Percentiles rank a stretch among this genome's conserved stretches.
Evolutionary conservation across 441 rosid species (phyloP).

Genomic region (Erodium moschatum): DNA sequence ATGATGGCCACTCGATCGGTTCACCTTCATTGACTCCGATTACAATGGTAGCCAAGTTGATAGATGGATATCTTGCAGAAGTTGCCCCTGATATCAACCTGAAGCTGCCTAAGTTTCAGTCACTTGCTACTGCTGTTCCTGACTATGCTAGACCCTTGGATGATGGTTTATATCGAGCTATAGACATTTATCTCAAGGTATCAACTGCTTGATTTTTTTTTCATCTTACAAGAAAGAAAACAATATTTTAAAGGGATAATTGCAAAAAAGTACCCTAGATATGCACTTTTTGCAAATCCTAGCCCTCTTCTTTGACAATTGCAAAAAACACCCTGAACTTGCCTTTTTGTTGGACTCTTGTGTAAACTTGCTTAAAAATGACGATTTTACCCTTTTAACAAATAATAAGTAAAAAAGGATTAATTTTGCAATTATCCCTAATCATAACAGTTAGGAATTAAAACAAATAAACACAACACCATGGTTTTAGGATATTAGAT

Average conservation of each 20-base stretch:
- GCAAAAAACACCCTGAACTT: not conserved
- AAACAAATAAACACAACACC: not conserved
- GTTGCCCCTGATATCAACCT: constrained; percentile 89
- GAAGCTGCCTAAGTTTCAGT: constrained; percentile 85
- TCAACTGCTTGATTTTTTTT: not conserved
- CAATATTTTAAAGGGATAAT: too few species aligned
- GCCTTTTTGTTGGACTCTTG: too few species aligned
- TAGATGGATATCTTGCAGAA: constrained; percentile 93
- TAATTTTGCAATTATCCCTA: too few species aligned
- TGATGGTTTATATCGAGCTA: constrained; percentile 92
- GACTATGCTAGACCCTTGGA: constrained; percentile 80
- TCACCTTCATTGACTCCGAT: constrained; percentile 80
- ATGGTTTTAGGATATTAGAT: not conserved
- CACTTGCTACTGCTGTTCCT: constrained; percentile 83
- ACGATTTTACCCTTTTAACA: too few species aligned
- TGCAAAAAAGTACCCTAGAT: too few species aligned
- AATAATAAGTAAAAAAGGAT: too few species aligned
- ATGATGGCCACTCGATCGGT: constrained; percentile 68
- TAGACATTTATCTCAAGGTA: constrained; percentile 93
- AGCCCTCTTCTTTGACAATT: too few species aligned
- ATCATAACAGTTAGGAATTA: too few species aligned
- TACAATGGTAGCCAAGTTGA: constrained; percentile 76
- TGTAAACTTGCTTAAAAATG: too few species aligned
- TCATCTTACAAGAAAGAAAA: too few species aligned
- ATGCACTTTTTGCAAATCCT: too few species aligned